phyloP scores from a whole-genome alignment of 2,329 filamentous ascomycete species.

The Pyricularia sp. region DNA sequence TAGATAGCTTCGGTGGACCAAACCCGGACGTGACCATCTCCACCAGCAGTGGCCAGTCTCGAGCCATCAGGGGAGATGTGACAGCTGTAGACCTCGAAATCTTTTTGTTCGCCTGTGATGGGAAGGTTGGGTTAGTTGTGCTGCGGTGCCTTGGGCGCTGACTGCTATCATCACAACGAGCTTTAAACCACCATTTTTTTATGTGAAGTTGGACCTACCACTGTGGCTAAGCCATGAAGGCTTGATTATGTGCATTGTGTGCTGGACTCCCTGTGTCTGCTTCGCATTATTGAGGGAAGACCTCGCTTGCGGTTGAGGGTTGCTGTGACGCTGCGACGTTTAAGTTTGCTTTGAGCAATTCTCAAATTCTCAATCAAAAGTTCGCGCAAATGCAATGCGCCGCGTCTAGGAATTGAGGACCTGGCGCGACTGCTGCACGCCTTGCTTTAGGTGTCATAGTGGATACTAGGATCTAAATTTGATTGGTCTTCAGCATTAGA shows the following conservation, averaged over 20 bases:
- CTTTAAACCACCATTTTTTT: neutral
- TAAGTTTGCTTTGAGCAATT: neutral
- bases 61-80: slow-evolving; percentile 92
- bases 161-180: neutral
- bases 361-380: neutral
- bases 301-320: neutral
- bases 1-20: slow-evolving; percentile 96
- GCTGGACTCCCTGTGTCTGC: neutral
- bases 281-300: slow-evolving; percentile 3
- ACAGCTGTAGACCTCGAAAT: slow-evolving; percentile 97
- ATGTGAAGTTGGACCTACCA: slow-evolving; percentile 38
- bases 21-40: slow-evolving; percentile 94
- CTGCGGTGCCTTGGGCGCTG: neutral
- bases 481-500: neutral
- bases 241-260: slow-evolving; percentile 77
- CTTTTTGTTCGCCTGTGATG: slow-evolving; percentile 76
- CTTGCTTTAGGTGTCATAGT: slow-evolving; percentile 1
- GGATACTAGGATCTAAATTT: neutral
- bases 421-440: neutral
- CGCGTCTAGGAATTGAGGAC: neutral
- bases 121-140: neutral
- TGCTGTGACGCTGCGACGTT: neutral
- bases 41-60: slow-evolving; percentile 85
- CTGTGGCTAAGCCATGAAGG: slow-evolving; percentile 93
- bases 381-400: neutral